A percentile compares a stretch with the other conserved stretches of the same genome.
Evolutionary conservation across 169 alveolate genomes (phyloP).

Genomic region (Eimeria maxima): DNA sequence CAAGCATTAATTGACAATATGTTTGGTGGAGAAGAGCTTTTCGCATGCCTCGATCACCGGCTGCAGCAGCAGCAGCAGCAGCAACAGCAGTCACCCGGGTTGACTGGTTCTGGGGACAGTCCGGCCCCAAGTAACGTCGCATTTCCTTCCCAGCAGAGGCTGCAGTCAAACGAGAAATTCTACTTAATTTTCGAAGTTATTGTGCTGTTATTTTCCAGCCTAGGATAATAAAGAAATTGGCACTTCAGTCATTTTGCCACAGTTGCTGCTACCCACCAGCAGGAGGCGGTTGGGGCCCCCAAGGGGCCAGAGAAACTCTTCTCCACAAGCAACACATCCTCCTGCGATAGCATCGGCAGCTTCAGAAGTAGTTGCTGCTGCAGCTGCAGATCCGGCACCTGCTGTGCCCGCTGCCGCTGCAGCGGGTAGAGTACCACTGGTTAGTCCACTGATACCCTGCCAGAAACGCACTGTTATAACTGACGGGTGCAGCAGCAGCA

Average conservation of each 20-base stretch:
- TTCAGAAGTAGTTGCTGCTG: background rate
- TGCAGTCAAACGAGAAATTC: background rate
- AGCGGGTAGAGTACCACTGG: background rate
- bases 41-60: background rate
- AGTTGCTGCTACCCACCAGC: slow-evolving; percentile 15
- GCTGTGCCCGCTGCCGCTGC: slow-evolving; percentile 14
- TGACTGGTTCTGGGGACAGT: slow-evolving; percentile 47
- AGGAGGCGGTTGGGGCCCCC: slow-evolving; percentile 33
- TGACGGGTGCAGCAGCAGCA: background rate
- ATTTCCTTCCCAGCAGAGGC: background rate
- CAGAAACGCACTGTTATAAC: background rate
- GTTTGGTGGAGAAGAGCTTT: background rate
- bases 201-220: background rate
- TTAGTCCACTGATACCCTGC: background rate
- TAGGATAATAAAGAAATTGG: background rate
- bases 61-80: slow-evolving; percentile 34
- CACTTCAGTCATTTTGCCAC: background rate
- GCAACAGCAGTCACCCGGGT: slow-evolving; percentile 33
- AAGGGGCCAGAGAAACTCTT: background rate
- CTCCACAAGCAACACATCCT: background rate
- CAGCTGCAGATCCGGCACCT: background rate
- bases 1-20: background rate
- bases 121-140: slow-evolving; percentile 18
- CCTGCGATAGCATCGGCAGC: slow-evolving; percentile 5
- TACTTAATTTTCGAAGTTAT: background rate